phyloP scores from a whole-genome alignment of 2,329 filamentous ascomycete species.

The Cyphellophora europaea region DNA sequence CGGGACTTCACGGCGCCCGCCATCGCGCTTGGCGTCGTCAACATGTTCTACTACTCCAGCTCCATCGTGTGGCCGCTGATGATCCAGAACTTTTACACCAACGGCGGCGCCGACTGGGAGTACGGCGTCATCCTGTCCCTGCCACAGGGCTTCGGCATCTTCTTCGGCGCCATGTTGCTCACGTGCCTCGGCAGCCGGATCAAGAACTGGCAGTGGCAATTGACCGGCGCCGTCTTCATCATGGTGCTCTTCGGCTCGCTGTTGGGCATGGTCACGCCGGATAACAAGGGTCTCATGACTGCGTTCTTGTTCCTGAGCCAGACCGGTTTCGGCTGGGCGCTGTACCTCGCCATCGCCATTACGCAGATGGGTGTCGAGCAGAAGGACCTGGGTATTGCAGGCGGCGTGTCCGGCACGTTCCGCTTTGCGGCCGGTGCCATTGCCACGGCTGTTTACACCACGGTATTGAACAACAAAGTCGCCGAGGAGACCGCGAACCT shows the following conservation, averaged over 20 bases:
- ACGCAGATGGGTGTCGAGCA: slow-evolving; percentile 43
- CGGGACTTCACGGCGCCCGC: slow-evolving; percentile 40
- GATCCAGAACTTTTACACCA: slow-evolving; percentile 36
- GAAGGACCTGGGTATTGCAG: slow-evolving; percentile 36
- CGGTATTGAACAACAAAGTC: slow-evolving; percentile 25
- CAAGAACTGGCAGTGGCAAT: slow-evolving; percentile 38
- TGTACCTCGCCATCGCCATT: slow-evolving; percentile 39
- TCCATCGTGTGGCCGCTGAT: slow-evolving; percentile 40
- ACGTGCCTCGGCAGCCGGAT: slow-evolving; percentile 33
- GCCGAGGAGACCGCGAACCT: slow-evolving; percentile 22
- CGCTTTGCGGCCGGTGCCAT: slow-evolving; percentile 35
- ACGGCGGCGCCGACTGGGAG: slow-evolving; percentile 25
- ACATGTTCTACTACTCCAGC: slow-evolving; percentile 44
- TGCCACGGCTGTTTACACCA: slow-evolving; percentile 32
- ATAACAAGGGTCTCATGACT: slow-evolving; percentile 36
- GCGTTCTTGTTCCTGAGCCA: slow-evolving; percentile 38
- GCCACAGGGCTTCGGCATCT: slow-evolving; percentile 36
- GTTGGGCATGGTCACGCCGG: slow-evolving; percentile 33
- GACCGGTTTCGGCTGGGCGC: slow-evolving; percentile 38
- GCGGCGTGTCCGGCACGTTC: slow-evolving; percentile 34
- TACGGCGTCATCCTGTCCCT: slow-evolving; percentile 30
- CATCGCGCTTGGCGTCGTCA: slow-evolving; percentile 36
- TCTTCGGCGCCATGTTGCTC: slow-evolving; percentile 33
- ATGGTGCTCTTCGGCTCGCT: slow-evolving; percentile 42
- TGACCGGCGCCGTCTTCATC: slow-evolving; percentile 32